A percentile compares a stretch with the other conserved stretches of the same genome.
Evolutionary conservation across 495 filamentous ascomycete species (phyloP).

Genomic region (Penicillium ochrochloron): DNA sequence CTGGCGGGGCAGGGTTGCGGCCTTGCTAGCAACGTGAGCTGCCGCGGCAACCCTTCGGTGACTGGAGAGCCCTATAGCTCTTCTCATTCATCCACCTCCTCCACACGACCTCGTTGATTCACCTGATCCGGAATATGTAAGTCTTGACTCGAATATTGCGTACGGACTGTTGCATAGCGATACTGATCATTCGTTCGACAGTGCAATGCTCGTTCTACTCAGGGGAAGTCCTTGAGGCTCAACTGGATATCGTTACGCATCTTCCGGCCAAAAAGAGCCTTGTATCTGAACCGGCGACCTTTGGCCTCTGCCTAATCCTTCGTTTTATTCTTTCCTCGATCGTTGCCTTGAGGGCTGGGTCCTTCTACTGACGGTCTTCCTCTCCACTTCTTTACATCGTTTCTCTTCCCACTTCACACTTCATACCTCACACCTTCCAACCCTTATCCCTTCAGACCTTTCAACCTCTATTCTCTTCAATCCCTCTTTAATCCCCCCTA

Average conservation of each 20-base stretch:
- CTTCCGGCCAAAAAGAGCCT: neutral
- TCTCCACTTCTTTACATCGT: constrained; percentile 8
- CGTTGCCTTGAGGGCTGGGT: constrained; percentile 15
- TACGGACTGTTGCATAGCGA: neutral
- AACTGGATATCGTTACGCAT: constrained; percentile 16
- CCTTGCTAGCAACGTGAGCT: constrained; percentile 18
- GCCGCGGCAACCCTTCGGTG: constrained; percentile 27
- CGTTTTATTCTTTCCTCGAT: constrained; percentile 4
- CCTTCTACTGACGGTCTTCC: neutral
- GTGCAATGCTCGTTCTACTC: constrained; percentile 34
- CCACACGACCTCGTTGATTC: constrained; percentile 1
- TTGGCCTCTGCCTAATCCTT: neutral
- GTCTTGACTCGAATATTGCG: neutral
- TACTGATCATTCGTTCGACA: constrained; percentile 17
- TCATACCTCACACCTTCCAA: neutral
- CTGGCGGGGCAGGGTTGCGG: constrained; percentile 13
- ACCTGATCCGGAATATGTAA: neutral
- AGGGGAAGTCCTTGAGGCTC: constrained; percentile 33
- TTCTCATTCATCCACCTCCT: neutral
- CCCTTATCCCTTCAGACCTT: constrained; percentile 10
- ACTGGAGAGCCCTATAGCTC: constrained; percentile 15
- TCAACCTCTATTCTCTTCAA: constrained; percentile 9
- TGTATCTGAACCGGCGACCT: neutral
- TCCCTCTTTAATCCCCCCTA: neutral
- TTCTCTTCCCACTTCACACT: constrained; percentile 13